Conservation (phyloP, 1,284 basidiomycete species). For the Cryptococcus sp. region DNA sequence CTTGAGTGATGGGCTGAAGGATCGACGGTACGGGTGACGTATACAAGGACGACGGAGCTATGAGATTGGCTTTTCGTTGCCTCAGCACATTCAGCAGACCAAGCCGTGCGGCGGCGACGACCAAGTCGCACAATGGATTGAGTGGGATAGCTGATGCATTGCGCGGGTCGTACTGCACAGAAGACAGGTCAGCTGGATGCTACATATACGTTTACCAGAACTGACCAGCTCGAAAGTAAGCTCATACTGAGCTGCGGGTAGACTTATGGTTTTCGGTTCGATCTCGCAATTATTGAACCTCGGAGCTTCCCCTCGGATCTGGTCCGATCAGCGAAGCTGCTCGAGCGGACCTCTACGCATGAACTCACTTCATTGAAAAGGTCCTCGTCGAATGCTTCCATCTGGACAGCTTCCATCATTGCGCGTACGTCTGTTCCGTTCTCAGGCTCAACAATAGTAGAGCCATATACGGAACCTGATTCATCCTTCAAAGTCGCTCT, state of each 20-base stretch:
- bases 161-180: slow-evolving; percentile 35
- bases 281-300: slow-evolving; percentile 23
- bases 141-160: slow-evolving; percentile 1
- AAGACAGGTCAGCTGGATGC: not conserved
- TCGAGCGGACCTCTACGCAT: not conserved
- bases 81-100: slow-evolving; percentile 36
- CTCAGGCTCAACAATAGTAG: slow-evolving; percentile 10
- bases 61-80: slow-evolving; percentile 33
- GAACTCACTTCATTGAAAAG: slow-evolving; percentile 45
- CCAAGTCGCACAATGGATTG: slow-evolving; percentile 33
- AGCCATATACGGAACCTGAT: slow-evolving; percentile 15
- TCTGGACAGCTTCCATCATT: slow-evolving; percentile 41
- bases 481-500: slow-evolving; percentile 26
- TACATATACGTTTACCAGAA: not conserved
- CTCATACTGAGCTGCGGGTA: slow-evolving; percentile 30
- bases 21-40: slow-evolving; percentile 16
- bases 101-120: slow-evolving; percentile 33
- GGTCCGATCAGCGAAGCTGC: not conserved
- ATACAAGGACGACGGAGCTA: slow-evolving; percentile 7
- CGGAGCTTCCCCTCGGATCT: slow-evolving; percentile 33
- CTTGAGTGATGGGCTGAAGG: slow-evolving; percentile 34
- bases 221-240: slow-evolving; percentile 39
- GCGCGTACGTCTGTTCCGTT: slow-evolving; percentile 19
- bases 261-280: slow-evolving; percentile 20
- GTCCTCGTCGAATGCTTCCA: slow-evolving; percentile 52